A percentile compares a stretch with the other conserved stretches of the same genome.
These are phyloP conservation scores for Neurospora sp. DNA, from an alignment of 495 filamentous ascomycete genomes.

Conservation along the genomic window DNA sequence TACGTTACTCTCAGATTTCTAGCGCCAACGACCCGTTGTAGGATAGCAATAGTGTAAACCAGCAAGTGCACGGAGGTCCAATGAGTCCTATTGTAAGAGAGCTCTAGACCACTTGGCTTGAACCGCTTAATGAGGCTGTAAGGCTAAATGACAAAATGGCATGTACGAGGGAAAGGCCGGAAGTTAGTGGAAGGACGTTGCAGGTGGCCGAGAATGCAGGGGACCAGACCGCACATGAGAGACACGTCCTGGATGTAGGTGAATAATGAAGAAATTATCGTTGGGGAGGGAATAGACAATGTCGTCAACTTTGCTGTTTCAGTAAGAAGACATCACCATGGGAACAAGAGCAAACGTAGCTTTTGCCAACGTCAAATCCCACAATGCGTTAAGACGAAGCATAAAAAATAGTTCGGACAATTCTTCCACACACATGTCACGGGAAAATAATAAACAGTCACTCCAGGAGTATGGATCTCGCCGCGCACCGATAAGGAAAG, in stretches of 20 bases:
- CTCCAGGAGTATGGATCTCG: no score
- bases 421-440: no score
- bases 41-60: neutral
- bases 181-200: neutral
- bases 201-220: neutral
- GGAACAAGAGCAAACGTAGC: neutral
- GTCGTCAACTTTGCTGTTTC: neutral
- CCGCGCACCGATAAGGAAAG: no score
- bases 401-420: no score
- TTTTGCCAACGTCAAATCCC: neutral
- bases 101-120: neutral
- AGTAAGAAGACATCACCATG: no score
- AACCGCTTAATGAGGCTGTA: neutral
- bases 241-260: neutral
- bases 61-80: neutral
- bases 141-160: neutral
- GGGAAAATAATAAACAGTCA: no score
- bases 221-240: neutral
- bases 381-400: no score
- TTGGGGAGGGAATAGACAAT: neutral
- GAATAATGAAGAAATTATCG: neutral
- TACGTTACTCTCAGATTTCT: neutral
- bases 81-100: neutral
- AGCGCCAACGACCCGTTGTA: neutral
- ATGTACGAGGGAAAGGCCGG: neutral